Base-by-base conservation (phyloP, 768 basidiomycete species). In the Nidularia pulvinata region DNA sequence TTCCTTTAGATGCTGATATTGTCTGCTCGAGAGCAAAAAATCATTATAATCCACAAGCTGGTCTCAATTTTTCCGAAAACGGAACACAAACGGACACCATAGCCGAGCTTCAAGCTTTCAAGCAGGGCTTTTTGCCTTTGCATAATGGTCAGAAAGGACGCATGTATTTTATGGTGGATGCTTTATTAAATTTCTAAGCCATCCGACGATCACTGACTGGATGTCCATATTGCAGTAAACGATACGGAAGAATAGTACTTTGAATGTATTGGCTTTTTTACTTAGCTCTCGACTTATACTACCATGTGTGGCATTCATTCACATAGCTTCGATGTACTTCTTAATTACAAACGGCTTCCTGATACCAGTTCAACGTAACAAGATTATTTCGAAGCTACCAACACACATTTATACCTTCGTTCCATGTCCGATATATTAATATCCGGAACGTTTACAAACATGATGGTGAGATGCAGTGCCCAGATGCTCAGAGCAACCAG, bases 11-110 rank as follows among this genome's bases (percentile, higher is more conserved):
- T 63, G 89, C 89, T 7, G 86, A 91, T 59, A 88, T 86, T 16
- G 88, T 91, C 16, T 93, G 91, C 63, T 76, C 87, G 1, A 81
- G 91, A 2, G 87, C 90, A 0, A 91, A 88, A 69, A 89, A 91
- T 59, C 90, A 93, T 59, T 92, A 88, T 59, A 82, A 86, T 53
- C 89, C 91, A 1, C 70, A 76, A n/a, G 72, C 71, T n/a, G 64
- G 69, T 4, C 57, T 89, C 0, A 81, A 86, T 57, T 75, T 87
- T 55, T 81, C 84, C 0, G 88, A 88, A 10, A 75, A 80, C 0
- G 79, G 73, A 14, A 83, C 45, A n/a, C 13, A 46, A n/a, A 46
- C 14, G 25, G 22, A 14, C 25, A 2, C 3, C 10, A 22, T 10
- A 30, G 25, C 13, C n/a, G 25, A 14, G 11, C 45, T 46, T n/a